phyloP scores from a whole-genome alignment of 176 grass and related monocot species.

The Oryza coarctata region DNA sequence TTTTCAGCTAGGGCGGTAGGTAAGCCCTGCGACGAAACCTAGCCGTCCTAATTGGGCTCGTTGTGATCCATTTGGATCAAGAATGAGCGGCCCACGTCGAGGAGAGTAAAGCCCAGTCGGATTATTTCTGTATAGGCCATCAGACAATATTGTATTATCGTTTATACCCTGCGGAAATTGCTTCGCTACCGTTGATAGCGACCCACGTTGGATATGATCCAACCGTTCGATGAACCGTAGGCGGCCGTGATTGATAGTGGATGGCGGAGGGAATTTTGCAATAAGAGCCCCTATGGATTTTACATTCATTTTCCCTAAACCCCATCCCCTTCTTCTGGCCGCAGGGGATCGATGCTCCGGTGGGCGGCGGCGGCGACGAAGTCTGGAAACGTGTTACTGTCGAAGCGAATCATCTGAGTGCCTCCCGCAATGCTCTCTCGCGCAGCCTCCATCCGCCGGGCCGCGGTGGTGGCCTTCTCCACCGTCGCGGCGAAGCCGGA shows the following conservation, averaged over 20 bases:
- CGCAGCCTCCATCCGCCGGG: constrained; percentile 31
- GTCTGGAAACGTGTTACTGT: neutral
- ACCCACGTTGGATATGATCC: neutral
- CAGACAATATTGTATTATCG: fast-evolving
- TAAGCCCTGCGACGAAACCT: too few relatives aligned
- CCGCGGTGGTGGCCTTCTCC: constrained; percentile 30
- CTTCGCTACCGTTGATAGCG: neutral
- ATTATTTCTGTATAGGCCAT: neutral
- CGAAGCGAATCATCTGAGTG: neutral
- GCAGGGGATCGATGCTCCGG: constrained; percentile 3
- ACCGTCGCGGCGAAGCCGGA: constrained; percentile 30
- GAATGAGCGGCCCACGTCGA: neutral
- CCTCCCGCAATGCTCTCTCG: constrained; percentile 31
- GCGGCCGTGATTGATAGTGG: neutral
- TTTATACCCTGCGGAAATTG: neutral
- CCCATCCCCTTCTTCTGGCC: neutral
- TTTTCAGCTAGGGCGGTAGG: too few relatives aligned
- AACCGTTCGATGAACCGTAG: neutral
- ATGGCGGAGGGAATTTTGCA: neutral
- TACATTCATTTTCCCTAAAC: neutral
- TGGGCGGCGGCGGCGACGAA: neutral
- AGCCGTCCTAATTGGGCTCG: neutral
- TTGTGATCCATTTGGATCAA: too few relatives aligned
- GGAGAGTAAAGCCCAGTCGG: neutral
- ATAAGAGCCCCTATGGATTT: neutral